phyloP scores from a whole-genome alignment of 1,284 basidiomycete genomes.

The Leccinum griseonigrum region DNA sequence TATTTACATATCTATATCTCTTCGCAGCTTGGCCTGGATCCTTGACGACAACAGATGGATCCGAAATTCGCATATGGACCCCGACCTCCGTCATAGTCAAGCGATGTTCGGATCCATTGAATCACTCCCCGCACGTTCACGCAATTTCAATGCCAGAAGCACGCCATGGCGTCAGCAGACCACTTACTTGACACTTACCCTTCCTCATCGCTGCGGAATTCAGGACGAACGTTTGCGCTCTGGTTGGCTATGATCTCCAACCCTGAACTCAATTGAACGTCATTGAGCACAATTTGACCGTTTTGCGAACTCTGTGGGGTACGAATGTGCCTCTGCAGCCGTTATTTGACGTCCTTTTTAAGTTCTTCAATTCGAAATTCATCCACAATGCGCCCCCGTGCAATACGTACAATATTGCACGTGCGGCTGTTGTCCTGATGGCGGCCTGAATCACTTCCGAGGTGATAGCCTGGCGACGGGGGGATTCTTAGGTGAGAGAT shows the following conservation, averaged over 20 bases:
- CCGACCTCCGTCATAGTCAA: background rate
- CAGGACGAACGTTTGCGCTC: conserved; percentile 1
- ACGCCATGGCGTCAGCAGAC: background rate
- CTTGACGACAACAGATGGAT: background rate
- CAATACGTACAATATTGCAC: background rate
- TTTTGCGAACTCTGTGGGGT: background rate
- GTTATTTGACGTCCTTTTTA: background rate
- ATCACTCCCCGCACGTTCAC: background rate
- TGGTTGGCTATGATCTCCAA: background rate
- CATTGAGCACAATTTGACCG: background rate
- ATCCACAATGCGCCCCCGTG: background rate
- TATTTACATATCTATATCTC: background rate
- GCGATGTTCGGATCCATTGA: background rate
- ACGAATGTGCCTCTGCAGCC: background rate
- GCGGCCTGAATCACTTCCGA: background rate
- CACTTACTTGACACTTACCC: background rate
- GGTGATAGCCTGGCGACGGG: background rate
- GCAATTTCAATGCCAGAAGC: background rate
- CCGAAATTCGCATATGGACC: background rate
- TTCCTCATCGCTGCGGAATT: background rate
- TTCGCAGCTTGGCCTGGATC: background rate
- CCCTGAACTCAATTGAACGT: background rate
- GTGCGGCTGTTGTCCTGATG: background rate
- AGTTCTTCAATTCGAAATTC: background rate
- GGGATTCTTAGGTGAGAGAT: background rate